Evolutionary conservation across 2,329 filamentous ascomycete genomes (phyloP).

Genomic region (Apiospora aurea): DNA sequence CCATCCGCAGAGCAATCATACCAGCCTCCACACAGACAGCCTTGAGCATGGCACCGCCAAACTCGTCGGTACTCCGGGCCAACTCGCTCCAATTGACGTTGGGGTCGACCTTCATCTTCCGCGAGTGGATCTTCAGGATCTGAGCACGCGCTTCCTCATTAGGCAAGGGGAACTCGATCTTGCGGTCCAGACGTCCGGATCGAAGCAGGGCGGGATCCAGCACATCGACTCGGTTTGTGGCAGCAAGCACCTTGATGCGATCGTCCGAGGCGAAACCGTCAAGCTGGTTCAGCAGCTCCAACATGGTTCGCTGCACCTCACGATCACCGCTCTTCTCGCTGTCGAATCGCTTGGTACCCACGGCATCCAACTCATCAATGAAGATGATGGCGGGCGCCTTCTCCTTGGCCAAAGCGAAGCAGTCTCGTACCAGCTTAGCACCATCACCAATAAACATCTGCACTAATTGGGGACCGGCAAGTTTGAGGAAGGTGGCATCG

Average conservation of each 20-base stretch:
- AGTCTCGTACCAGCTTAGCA: constrained; percentile 96
- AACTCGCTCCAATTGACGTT: constrained; percentile 95
- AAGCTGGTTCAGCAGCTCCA: constrained; percentile 97
- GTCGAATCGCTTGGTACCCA: constrained; percentile 99
- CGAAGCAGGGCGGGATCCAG: constrained; percentile 90
- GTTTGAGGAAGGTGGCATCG: constrained; percentile 97
- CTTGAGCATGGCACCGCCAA: constrained; percentile 97
- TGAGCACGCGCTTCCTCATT: constrained; percentile 98
- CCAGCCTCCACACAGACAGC: constrained; percentile 98
- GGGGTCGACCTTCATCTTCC: constrained; percentile 97
- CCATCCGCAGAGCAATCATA: constrained; percentile 96
- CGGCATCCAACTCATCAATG: constrained; percentile 96
- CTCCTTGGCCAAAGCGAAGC: constrained; percentile 96
- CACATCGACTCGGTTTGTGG: constrained; percentile 93
- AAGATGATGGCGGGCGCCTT: constrained; percentile 99
- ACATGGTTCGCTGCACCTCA: constrained; percentile 98
- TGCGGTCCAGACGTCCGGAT: constrained; percentile 90
- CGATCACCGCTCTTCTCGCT: constrained; percentile 97
- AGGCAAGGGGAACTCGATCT: constrained; percentile 97
- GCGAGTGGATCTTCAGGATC: constrained; percentile 95
- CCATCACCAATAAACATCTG: constrained; percentile 99
- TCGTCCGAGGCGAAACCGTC: constrained; percentile 98
- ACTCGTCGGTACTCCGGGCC: constrained; percentile 96
- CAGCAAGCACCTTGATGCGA: constrained; percentile 93
- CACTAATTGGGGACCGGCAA: constrained; percentile 95